Base-by-base conservation (phyloP, 2,329 filamentous ascomycete species). In the Cryoendolithus antarcticus region DNA sequence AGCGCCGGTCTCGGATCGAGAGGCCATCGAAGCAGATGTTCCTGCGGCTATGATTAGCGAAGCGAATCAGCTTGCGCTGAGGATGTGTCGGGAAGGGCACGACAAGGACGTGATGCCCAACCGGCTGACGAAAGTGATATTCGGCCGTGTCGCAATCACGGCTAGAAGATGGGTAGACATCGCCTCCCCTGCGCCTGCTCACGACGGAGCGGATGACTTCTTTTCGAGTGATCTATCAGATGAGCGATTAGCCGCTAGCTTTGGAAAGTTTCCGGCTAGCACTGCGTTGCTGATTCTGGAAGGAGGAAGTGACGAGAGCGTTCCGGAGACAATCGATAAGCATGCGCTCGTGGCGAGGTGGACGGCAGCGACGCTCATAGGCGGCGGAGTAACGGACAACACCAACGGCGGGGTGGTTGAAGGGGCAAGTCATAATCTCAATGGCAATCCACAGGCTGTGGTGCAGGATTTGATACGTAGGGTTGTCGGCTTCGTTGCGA, bases 161-260 rank as follows among this genome's bases (percentile, higher is more conserved):
- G 74, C 77, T 6, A 62, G 63, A 34, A 57, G 78, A 32, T 80
- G 75, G 56, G 54, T 78, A 29, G 74, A 72, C 34, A 61, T 82
- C 5, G 63, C 70, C 0, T 72, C 67, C 13, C 73, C 73, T 1
- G 65, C 63, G 11, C 74, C 74, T 0, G 63, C 66, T 34, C 60
- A 66, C 37, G 67, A 76, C 4, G 82, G 80, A 7, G 80, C 83
- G 42, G 88, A 95, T 56, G 88, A 94, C 56, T 85, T 82, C 54
- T 94, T 93, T 62, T 88, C 82, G n/a, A 78, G 76, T 2, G 82
- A 91, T 54, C 62, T 91, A n/a, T 59, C 65, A 0, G 70, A 75
- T 32, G 66, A 72, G 27, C 65, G 68, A 11, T 63, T 86, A 5
- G 53, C 60, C 15, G 57, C 57, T 9, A 80, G 79, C n/a, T 94